Conservation (phyloP, 2,329 filamentous ascomycete genomes). For the Botrytis hyacinthi region DNA sequence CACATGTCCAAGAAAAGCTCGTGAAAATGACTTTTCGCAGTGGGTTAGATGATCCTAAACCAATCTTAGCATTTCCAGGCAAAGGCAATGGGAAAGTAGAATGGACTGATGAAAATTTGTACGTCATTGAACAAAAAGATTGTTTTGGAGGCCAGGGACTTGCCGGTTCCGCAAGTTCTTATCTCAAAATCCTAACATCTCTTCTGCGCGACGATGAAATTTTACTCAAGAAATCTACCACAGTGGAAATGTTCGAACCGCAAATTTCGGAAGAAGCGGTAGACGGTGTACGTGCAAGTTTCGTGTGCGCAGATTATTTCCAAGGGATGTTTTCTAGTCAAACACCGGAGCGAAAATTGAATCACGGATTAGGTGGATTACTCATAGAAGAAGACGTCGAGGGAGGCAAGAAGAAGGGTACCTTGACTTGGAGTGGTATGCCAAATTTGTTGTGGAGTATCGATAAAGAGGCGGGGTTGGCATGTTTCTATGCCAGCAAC, state of each 20-base stretch:
- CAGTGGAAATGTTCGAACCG: conserved; percentile 16
- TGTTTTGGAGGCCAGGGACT: conserved; percentile 21
- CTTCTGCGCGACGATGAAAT: conserved; percentile 12
- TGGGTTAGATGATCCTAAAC: neutral
- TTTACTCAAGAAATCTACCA: neutral
- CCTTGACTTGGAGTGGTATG: conserved; percentile 46
- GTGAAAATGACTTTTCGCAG: conserved; percentile 11
- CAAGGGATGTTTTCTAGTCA: conserved; percentile 33
- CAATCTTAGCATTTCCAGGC: neutral
- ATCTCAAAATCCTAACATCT: neutral
- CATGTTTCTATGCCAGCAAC: conserved; percentile 45
- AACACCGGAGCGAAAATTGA: neutral
- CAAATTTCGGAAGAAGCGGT: conserved; percentile 30
- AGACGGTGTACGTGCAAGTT: conserved; percentile 10
- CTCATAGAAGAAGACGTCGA: conserved; percentile 33
- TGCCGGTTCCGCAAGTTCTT: neutral
- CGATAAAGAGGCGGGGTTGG: conserved; percentile 42
- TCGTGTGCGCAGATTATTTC: conserved; percentile 18
- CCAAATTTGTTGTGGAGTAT: conserved; percentile 48
- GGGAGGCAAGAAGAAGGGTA: conserved; percentile 41
- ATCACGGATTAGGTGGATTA: conserved; percentile 6
- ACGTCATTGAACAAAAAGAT: neutral
- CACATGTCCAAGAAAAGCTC: neutral
- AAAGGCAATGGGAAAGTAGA: neutral
- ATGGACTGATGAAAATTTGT: neutral